Percentiles rank a stretch among this genome's conserved stretches.
These are phyloP conservation scores for Beauveria asiatica DNA, from an alignment of 2,329 filamentous ascomycete genomes.

Conservation along the genomic window DNA sequence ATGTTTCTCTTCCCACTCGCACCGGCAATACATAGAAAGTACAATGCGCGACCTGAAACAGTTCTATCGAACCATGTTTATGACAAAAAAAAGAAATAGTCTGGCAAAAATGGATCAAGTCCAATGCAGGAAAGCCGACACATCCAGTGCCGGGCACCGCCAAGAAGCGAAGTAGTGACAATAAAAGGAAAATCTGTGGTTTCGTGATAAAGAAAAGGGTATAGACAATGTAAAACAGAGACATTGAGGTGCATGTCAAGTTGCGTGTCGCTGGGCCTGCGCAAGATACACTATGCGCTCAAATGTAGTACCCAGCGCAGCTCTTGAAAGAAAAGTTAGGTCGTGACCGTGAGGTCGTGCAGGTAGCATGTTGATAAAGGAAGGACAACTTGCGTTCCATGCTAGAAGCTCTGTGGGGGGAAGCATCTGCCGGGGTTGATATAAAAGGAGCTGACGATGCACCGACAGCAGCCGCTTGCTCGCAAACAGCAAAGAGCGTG, in stretches of 20 bases:
- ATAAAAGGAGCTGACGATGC: not conserved
- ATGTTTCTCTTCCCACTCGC: conserved; percentile 3
- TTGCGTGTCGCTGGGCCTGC: not conserved
- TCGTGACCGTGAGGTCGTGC: not conserved
- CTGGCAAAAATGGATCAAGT: conserved; percentile 4
- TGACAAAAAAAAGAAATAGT: conserved; percentile 1
- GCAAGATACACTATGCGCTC: not conserved
- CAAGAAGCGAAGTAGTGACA: not conserved
- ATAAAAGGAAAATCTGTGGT: conserved; percentile 2
- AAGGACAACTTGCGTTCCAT: not conserved
- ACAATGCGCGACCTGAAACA: conserved; percentile 4
- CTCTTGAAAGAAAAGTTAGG: not conserved
- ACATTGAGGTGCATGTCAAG: conserved; percentile 6
- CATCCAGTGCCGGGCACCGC: not conserved
- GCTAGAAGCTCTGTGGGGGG: not conserved
- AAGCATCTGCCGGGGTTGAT: not conserved
- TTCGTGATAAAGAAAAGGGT: conserved; percentile 9
- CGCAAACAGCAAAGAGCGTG: not conserved
- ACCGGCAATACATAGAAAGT: not conserved
- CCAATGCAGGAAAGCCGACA: not conserved
- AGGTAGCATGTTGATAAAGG: not conserved
- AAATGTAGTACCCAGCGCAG: not conserved
- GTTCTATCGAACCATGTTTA: conserved; percentile 7
- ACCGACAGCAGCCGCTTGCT: not conserved
- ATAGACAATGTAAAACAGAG: conserved; percentile 11